Conservation (phyloP, 768 basidiomycete genomes). For the Rickenella mellea region DNA sequence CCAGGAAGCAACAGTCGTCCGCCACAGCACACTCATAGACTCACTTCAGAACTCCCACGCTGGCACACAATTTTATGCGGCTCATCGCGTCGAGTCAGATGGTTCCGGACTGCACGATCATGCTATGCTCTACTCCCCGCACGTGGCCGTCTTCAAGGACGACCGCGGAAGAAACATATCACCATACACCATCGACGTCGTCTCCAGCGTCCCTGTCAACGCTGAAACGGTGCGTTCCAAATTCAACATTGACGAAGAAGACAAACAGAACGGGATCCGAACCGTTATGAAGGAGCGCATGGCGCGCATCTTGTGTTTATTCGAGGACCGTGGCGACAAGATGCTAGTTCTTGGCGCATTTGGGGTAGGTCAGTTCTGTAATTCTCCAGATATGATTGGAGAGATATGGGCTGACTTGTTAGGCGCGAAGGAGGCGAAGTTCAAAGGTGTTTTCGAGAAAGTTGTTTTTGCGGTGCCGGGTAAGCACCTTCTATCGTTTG, state of each 20-base stretch:
- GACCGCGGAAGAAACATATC: slow-evolving; percentile 20
- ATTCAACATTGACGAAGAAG: slow-evolving; percentile 23
- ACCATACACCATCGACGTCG: slow-evolving; percentile 28
- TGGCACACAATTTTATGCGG: slow-evolving; percentile 29
- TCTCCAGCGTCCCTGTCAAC: slow-evolving; percentile 34
- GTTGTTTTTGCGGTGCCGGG: slow-evolving; percentile 35
- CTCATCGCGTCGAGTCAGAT: slow-evolving; percentile 24
- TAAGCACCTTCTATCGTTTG: slow-evolving; percentile 25
- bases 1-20: slow-evolving; percentile 33
- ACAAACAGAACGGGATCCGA: slow-evolving; percentile 27
- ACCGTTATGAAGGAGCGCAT: slow-evolving; percentile 37
- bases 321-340: slow-evolving; percentile 29
- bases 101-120: slow-evolving; percentile 36
- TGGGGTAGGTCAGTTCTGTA: slow-evolving; percentile 33
- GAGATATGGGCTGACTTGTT: slow-evolving; percentile 38
- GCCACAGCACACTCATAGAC: slow-evolving; percentile 30
- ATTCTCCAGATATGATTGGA: slow-evolving; percentile 30
- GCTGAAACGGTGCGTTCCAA: slow-evolving; percentile 30
- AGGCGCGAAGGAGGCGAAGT: slow-evolving; percentile 18
- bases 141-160: slow-evolving; percentile 31
- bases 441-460: slow-evolving; percentile 30
- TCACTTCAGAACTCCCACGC: slow-evolving; percentile 22
- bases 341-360: slow-evolving; percentile 35
- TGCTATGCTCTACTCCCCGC: slow-evolving; percentile 37
- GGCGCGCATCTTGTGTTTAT: slow-evolving; percentile 34